These are phyloP conservation scores for Ustanciosporium gigantosporum DNA, from an alignment of 1,284 basidiomycete species.

Conservation along the genomic window DNA sequence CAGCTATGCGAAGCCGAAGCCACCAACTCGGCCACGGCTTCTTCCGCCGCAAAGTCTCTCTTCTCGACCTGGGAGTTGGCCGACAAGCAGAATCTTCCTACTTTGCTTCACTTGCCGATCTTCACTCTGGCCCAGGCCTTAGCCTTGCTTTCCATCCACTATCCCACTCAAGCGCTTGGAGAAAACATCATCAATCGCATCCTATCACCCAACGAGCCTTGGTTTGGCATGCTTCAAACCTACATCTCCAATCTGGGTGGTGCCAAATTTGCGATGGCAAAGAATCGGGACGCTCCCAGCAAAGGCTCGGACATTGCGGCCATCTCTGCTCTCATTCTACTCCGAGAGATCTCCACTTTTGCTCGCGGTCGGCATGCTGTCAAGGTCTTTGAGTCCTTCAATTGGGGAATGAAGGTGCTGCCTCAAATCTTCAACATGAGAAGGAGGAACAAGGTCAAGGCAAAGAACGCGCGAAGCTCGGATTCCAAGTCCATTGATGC, in stretches of 20 bases:
- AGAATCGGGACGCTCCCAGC: constrained; percentile 12
- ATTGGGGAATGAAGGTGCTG: constrained; percentile 46
- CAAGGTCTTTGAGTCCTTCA: constrained; percentile 49
- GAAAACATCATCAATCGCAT: constrained; percentile 42
- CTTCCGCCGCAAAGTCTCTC: constrained; percentile 20
- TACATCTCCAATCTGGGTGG: constrained; percentile 35
- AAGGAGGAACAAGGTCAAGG: constrained; percentile 18
- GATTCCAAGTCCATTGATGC: constrained; percentile 10
- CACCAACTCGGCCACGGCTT: constrained; percentile 8
- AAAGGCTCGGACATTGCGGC: constrained; percentile 32
- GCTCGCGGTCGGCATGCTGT: constrained; percentile 40
- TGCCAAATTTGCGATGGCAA: constrained; percentile 14
- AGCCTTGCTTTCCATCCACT: constrained; percentile 47
- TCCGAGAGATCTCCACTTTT: constrained; percentile 44
- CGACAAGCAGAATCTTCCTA: constrained; percentile 25
- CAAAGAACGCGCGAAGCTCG: constrained; percentile 11
- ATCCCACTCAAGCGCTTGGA: constrained; percentile 48
- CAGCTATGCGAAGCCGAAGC: constrained; percentile 34
- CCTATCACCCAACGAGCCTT: constrained; percentile 37
- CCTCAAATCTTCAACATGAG: constrained; percentile 48
- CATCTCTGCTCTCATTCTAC: constrained; percentile 38
- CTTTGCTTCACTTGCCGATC: constrained; percentile 42
- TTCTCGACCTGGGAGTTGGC: constrained; percentile 38
- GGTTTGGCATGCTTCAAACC: constrained; percentile 36
- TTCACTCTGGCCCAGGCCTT: constrained; percentile 53